Evolutionary conservation across 352 stramenopile genomes (phyloP).

Genomic region (Elongisporangium undulatum): DNA sequence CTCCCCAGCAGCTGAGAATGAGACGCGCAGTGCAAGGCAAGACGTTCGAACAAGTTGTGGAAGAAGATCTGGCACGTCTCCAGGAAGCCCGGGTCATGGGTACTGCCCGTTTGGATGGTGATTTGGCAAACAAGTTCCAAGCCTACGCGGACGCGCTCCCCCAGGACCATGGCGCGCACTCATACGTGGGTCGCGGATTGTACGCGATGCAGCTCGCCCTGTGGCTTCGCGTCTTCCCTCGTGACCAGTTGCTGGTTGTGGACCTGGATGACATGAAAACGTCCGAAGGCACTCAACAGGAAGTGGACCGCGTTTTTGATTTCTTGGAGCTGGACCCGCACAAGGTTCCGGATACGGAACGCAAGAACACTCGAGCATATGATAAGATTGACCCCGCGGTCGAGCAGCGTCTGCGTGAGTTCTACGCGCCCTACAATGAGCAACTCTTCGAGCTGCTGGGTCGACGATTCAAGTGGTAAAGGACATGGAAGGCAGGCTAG

Average conservation of each 20-base stretch:
- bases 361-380: conserved; percentile 71
- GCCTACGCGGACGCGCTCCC: conserved; percentile 36
- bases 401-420: conserved; percentile 30
- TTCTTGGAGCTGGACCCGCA: conserved; percentile 36
- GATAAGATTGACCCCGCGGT: conserved; percentile 27
- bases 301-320: conserved; percentile 37
- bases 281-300: conserved; percentile 18
- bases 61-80: conserved; percentile 83
- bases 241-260: conserved; percentile 82
- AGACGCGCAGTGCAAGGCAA: conserved; percentile 70
- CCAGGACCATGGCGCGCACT: conserved; percentile 64
- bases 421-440: conserved; percentile 73
- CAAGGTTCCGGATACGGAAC: conserved; percentile 30
- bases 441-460: conserved; percentile 52
- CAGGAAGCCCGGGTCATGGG: conserved; percentile 14
- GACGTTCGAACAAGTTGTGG: conserved; percentile 84
- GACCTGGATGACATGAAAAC: conserved; percentile 87
- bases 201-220: conserved; percentile 90
- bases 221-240: conserved; percentile 88
- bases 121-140: conserved; percentile 29
- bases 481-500: not conserved
- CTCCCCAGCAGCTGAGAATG: conserved; percentile 73
- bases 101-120: conserved; percentile 10
- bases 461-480: conserved; percentile 27
- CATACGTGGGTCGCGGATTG: conserved; percentile 83